A percentile compares a stretch with the other conserved stretches of the same genome.
Evolutionary conservation across 345 rosid genomes (phyloP).

Genomic region (Populus deltoides): DNA sequence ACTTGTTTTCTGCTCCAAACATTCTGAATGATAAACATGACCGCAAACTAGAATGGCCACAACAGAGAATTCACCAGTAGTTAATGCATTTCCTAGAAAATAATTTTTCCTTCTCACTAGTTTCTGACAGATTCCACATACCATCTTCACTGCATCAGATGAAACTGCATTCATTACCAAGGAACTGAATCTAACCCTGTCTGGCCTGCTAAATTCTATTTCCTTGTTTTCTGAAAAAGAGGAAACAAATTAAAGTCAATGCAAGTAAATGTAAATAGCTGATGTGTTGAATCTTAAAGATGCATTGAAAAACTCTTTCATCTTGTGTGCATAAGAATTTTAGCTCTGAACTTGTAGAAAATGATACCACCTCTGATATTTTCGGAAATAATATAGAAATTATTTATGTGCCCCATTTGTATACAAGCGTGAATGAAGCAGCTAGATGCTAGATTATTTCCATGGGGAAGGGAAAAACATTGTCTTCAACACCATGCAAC

Average conservation of each 20-base stretch:
- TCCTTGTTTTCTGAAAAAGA: slow-evolving; percentile 41
- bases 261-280: background rate
- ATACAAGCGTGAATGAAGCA: background rate
- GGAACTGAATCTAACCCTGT: slow-evolving; percentile 45
- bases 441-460: background rate
- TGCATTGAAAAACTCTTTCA: background rate
- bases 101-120: slow-evolving; percentile 45
- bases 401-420: background rate
- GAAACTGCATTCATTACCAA: slow-evolving; percentile 29
- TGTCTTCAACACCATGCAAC: background rate
- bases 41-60: slow-evolving; percentile 67
- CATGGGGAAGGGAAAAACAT: background rate
- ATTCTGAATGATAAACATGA: slow-evolving; percentile 61
- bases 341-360: background rate
- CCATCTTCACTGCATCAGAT: slow-evolving; percentile 34
- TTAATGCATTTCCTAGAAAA: slow-evolving; percentile 33
- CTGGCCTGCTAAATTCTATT: slow-evolving; percentile 35
- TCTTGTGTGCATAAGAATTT: background rate
- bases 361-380: background rate
- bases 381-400: background rate
- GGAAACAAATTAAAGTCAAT: background rate
- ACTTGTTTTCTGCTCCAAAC: slow-evolving; percentile 52
- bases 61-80: slow-evolving; percentile 39
- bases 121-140: slow-evolving; percentile 58
- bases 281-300: background rate